phyloP scores from a whole-genome alignment of 345 rosid genomes.

The Brassica nigra region DNA sequence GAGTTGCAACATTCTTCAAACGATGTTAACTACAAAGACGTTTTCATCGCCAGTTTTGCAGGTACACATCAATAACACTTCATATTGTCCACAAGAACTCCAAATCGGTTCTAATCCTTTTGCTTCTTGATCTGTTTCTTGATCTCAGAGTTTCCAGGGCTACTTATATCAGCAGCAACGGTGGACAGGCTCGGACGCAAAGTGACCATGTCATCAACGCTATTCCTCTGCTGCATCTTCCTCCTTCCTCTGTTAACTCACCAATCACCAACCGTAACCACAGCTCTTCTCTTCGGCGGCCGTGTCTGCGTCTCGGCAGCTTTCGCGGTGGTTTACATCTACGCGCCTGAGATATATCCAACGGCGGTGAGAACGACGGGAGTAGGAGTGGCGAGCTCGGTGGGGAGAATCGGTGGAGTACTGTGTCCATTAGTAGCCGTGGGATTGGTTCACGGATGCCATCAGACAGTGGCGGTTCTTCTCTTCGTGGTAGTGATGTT shows the following conservation, averaged over 20 bases:
- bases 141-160: constrained; percentile 78
- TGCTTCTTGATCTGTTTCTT: constrained; percentile 16
- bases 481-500: constrained; percentile 64
- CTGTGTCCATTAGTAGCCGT: constrained; percentile 87
- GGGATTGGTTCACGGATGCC: constrained; percentile 78
- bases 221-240: constrained; percentile 69
- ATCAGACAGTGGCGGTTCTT: constrained; percentile 63
- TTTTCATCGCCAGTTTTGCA: constrained; percentile 84
- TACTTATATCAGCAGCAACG: constrained; percentile 66
- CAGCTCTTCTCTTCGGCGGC: constrained; percentile 71
- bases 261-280: constrained; percentile 64
- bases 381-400: constrained; percentile 74
- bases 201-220: constrained; percentile 71
- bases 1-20: constrained; percentile 37
- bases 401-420: constrained; percentile 95
- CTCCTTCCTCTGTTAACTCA: constrained; percentile 75
- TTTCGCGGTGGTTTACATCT: constrained; percentile 71
- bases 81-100: neutral
- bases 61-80: constrained; percentile 42
- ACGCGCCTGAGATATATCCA: constrained; percentile 96
- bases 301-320: constrained; percentile 84
- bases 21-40: constrained; percentile 63
- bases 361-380: constrained; percentile 92
- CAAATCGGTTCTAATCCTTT: constrained; percentile 5
- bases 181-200: constrained; percentile 89